Percentiles rank a stretch among this genome's conserved stretches.
These are phyloP conservation scores for Eucalyptus cloeziana DNA, from an alignment of 345 rosid species.

Conservation along the genomic window DNA sequence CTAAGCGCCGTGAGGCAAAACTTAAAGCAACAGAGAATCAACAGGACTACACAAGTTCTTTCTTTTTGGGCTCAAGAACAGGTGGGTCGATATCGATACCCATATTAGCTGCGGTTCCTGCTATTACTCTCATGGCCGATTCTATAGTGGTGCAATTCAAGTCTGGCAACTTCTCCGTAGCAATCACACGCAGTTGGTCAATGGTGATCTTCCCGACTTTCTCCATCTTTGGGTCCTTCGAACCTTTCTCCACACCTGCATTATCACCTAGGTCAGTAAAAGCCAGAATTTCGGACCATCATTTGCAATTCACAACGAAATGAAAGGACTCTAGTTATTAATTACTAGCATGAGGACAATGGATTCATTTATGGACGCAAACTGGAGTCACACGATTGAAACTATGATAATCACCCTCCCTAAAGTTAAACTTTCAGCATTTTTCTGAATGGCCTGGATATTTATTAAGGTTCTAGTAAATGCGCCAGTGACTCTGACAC, in stretches of 20 bases:
- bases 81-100: slow-evolving; percentile 87
- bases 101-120: slow-evolving; percentile 94
- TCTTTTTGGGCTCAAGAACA: slow-evolving; percentile 66
- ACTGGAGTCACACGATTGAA: not conserved
- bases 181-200: slow-evolving; percentile 58
- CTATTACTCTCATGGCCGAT: slow-evolving; percentile 87
- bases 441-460: not conserved
- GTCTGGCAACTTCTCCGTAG: slow-evolving; percentile 78
- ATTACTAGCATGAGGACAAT: not conserved
- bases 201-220: slow-evolving; percentile 72
- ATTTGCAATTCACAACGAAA: not conserved
- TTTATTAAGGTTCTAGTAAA: not conserved
- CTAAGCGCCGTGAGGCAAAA: not conserved
- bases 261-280: not conserved
- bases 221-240: slow-evolving; percentile 56
- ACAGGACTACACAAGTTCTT: slow-evolving; percentile 20
- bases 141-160: slow-evolving; percentile 66
- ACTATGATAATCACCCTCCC: not conserved
- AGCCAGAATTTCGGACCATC: not conserved
- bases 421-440: not conserved
- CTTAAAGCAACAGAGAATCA: not conserved
- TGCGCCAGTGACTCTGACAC: not conserved
- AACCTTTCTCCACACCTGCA: slow-evolving; percentile 82
- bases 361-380: not conserved
- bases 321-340: not conserved